A percentile compares a stretch with the other conserved stretches of the same genome.
Conservation (phyloP, 768 basidiomycete genomes). For the Asterophora lycoperdoides region DNA sequence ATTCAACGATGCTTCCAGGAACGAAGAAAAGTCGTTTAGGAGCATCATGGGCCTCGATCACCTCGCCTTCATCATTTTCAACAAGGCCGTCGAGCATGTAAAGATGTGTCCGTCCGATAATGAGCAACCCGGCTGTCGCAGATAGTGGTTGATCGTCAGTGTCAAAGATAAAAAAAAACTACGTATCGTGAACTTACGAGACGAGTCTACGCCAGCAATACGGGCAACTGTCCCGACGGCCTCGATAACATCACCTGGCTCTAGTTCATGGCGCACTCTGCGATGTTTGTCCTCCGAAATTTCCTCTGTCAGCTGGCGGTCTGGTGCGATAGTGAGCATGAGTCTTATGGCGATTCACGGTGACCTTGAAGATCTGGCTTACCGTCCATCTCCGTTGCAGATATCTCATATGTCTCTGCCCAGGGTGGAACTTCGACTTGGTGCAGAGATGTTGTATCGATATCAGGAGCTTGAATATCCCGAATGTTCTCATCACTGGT, state of each 20-base stretch:
- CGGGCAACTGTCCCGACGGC: constrained; percentile 83
- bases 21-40: constrained; percentile 78
- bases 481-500: constrained; percentile 37
- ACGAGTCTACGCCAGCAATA: constrained; percentile 87
- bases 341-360: neutral
- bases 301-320: constrained; percentile 67
- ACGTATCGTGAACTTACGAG: constrained; percentile 51
- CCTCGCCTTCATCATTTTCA: constrained; percentile 80
- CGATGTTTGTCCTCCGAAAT: constrained; percentile 86
- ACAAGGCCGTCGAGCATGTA: constrained; percentile 91
- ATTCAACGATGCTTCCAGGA: constrained; percentile 77
- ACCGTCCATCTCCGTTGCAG: constrained; percentile 63
- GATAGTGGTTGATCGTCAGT: too few species aligned
- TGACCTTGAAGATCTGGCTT: constrained; percentile 1
- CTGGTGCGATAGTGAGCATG: constrained; percentile 21
- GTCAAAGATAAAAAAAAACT: neutral
- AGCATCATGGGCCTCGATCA: constrained; percentile 84
- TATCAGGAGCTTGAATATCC: constrained; percentile 48
- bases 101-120: constrained; percentile 78
- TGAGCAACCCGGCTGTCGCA: constrained; percentile 72
- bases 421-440: constrained; percentile 67
- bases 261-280: constrained; percentile 79
- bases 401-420: constrained; percentile 68
- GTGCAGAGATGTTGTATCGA: constrained; percentile 44
- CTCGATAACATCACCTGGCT: constrained; percentile 87